phyloP scores from a whole-genome alignment of 108 stramenopile species.

The Licmophora abbreviata region DNA sequence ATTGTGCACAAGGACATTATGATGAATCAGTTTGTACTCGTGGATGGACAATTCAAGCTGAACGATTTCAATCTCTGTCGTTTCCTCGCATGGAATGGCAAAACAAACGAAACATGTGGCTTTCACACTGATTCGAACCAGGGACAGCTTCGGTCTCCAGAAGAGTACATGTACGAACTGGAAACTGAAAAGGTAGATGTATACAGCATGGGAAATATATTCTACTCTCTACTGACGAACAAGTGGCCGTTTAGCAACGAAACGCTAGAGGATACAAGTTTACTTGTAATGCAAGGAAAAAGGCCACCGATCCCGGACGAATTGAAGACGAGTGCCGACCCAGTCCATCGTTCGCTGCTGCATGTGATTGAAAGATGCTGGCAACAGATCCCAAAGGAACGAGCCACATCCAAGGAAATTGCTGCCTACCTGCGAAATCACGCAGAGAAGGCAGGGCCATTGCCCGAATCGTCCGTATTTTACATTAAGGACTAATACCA shows the following conservation, averaged over 20 bases:
- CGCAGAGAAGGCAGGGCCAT: too few species aligned
- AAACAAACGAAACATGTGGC: background rate
- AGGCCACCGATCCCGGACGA: slow-evolving; percentile 1
- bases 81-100: background rate
- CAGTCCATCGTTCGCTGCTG: too few species aligned
- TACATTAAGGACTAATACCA: too few species aligned
- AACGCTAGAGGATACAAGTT: background rate
- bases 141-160: slow-evolving; percentile 32
- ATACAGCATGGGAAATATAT: slow-evolving; percentile 62
- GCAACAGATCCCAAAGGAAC: slow-evolving; percentile 33
- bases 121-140: background rate
- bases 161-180: slow-evolving; percentile 39
- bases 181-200: slow-evolving; percentile 54
- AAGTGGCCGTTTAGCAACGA: slow-evolving; percentile 16
- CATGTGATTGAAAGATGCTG: slow-evolving; percentile 44
- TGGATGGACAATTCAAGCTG: slow-evolving; percentile 5
- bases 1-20: slow-evolving; percentile 1
- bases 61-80: slow-evolving; percentile 1
- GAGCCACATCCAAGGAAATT: slow-evolving; percentile 39
- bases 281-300: slow-evolving; percentile 1
- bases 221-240: slow-evolving; percentile 48
- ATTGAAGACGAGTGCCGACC: too few species aligned
- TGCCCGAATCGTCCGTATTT: too few species aligned
- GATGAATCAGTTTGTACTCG: background rate
- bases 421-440: slow-evolving; percentile 5